These are phyloP conservation scores for Blastobotrys arbuscula DNA, from an alignment of 1,139 yeast species.

Conservation along the genomic window DNA sequence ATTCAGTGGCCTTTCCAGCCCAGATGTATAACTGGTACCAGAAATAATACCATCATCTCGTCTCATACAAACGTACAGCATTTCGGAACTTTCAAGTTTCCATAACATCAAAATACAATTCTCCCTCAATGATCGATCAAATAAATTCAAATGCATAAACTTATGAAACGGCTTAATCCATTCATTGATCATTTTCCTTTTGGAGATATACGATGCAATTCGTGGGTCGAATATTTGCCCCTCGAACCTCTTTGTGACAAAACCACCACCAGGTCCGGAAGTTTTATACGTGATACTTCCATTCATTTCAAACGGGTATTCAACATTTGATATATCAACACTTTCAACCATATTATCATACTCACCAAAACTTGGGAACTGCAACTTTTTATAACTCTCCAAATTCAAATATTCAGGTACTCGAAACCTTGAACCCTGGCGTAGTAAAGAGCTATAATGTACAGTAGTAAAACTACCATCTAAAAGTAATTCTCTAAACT, in stretches of 20 bases:
- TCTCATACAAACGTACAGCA: constrained; percentile 1
- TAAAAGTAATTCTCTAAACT: neutral
- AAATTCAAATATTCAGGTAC: neutral
- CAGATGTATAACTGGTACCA: neutral
- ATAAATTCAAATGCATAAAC: neutral
- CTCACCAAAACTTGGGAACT: neutral
- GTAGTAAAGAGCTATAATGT: neutral
- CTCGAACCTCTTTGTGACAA: neutral
- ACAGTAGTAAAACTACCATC: neutral
- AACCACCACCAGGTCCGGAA: too few relatives aligned
- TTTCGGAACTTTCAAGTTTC: neutral
- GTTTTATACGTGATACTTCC: neutral
- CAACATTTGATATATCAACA: neutral
- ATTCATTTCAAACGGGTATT: neutral
- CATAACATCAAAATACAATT: constrained; percentile 1
- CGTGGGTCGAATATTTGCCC: constrained; percentile 10
- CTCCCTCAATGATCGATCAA: neutral
- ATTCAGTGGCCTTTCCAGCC: neutral
- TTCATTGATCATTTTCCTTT: neutral
- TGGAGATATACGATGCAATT: neutral
- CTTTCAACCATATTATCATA: neutral
- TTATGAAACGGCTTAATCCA: constrained; percentile 4
- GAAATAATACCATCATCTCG: neutral
- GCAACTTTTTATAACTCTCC: neutral
- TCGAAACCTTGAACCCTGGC: constrained; percentile 1